A percentile compares a stretch with the other conserved stretches of the same genome.
These are phyloP conservation scores for Dioscorea alata DNA, from an alignment of 106 monocot species.

Conservation along the genomic window DNA sequence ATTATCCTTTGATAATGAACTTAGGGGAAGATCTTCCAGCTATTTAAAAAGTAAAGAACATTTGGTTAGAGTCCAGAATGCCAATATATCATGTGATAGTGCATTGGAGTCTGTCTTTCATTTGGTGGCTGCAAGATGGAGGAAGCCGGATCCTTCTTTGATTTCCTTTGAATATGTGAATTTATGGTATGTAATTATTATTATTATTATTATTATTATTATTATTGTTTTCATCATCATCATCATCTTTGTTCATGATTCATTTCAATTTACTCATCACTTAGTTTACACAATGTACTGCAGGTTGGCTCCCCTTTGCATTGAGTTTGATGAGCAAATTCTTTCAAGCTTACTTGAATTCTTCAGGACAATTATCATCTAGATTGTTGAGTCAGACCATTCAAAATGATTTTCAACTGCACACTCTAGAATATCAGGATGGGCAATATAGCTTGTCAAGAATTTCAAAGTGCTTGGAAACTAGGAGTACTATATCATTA, in stretches of 20 bases:
- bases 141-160: constrained; percentile 53
- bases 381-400: constrained; percentile 46
- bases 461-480: constrained; percentile 8
- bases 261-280: background rate
- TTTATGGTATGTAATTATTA: constrained; percentile 76
- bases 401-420: constrained; percentile 33
- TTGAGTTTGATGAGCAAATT: constrained; percentile 90
- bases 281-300: constrained; percentile 3
- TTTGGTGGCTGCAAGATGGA: constrained; percentile 75
- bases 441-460: constrained; percentile 3
- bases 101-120: constrained; percentile 33
- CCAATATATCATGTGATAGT: constrained; percentile 15
- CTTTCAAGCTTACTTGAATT: constrained; percentile 64
- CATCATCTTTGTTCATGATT: background rate
- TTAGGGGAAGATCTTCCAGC: constrained; percentile 22
- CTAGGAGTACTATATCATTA: constrained; percentile 19
- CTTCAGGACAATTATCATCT: constrained; percentile 43
- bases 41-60: constrained; percentile 35
- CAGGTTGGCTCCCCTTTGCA: constrained; percentile 69
- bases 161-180: constrained; percentile 78
- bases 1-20: constrained; percentile 58
- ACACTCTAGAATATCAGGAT: constrained; percentile 14
- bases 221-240: background rate
- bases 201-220: too few relatives aligned
- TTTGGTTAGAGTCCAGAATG: constrained; percentile 21